phyloP scores from a whole-genome alignment of 2,329 filamentous ascomycete genomes.

The Aspergillus aculeatus region DNA sequence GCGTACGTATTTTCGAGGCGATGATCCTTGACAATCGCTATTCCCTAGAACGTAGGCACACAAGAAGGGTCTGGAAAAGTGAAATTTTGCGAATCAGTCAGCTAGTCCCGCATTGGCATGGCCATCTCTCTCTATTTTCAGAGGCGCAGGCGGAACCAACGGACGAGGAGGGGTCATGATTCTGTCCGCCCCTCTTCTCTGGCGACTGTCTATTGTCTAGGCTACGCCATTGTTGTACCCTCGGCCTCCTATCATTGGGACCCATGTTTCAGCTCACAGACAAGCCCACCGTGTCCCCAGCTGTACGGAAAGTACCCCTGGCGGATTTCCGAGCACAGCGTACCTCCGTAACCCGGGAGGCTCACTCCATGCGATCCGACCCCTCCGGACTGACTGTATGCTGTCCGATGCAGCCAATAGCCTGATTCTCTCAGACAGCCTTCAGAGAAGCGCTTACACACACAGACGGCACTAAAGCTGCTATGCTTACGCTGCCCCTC shows the following conservation, averaged over 20 bases:
- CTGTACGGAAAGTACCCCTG: background rate
- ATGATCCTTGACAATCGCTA: background rate
- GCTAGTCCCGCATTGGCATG: background rate
- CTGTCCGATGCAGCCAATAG: background rate
- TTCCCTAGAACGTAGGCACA: background rate
- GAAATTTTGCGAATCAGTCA: background rate
- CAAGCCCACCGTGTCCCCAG: background rate
- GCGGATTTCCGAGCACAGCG: constrained; percentile 1
- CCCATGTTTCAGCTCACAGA: background rate
- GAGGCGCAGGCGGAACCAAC: background rate
- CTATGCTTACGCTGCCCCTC: background rate
- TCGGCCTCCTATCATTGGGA: background rate
- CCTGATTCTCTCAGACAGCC: background rate
- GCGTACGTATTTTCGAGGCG: constrained; percentile 2
- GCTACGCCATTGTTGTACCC: background rate
- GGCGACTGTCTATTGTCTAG: background rate
- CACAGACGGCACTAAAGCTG: background rate
- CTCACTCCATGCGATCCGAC: background rate
- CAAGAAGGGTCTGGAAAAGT: background rate
- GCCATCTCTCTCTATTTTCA: background rate
- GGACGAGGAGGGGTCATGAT: too few relatives aligned
- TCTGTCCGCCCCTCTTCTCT: too few relatives aligned
- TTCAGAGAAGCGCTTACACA: background rate
- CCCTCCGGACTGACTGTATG: background rate
- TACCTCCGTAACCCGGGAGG: background rate